Base-by-base conservation (phyloP, 2,329 filamentous ascomycete species). In the Neofusicoccum ribis region DNA sequence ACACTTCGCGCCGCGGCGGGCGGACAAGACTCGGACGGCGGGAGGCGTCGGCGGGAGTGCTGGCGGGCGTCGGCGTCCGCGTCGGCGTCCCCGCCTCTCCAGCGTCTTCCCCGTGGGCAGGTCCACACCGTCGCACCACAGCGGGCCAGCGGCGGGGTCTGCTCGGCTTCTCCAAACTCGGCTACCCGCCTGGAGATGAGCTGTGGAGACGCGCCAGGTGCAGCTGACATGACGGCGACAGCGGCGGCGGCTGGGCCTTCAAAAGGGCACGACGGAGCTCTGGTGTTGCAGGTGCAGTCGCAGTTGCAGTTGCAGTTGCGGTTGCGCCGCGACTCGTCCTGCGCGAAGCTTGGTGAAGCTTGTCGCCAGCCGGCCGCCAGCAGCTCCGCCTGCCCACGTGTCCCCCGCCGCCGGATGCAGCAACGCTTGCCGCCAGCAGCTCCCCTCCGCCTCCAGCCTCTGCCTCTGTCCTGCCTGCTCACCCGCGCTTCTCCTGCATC, bases 81-180 rank as follows among this genome's bases (percentile, higher is more conserved):
- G 49, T 59, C 39, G 41, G 54, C 39, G 15, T 46, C 54, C 54
- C 46, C 54, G 39, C 23, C 54, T 23, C 56, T 15, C n/a, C 56
- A 36, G 43, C 9, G 23, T 27, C 27, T 59, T 58, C 23, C 41
- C 50, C 50, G 50, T 52, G 50, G 17, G 52, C 36, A 27, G 34
- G 14, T 7, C 39, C 20, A 31, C 37, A n/a, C 23, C 12, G 36
- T 51, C 15, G 4, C 12, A 23, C 12, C 3, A 37, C 14, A 15
- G 37, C 51, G 27, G 27, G 27, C 27, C 27, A 31, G 27, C 27
- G 12, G 56, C 47, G 56, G 56, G 56, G 27, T 14, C 43, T 5
- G 27, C 27, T 36, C 56, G 43, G 56, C n/a, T 36, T 37, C 43
- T 27, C 43, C 27, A 46, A 60, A 47, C 39, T 23, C 41, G 54